These are phyloP conservation scores for Fusarium nanum DNA, from an alignment of 2,329 filamentous ascomycete genomes.

Conservation along the genomic window DNA sequence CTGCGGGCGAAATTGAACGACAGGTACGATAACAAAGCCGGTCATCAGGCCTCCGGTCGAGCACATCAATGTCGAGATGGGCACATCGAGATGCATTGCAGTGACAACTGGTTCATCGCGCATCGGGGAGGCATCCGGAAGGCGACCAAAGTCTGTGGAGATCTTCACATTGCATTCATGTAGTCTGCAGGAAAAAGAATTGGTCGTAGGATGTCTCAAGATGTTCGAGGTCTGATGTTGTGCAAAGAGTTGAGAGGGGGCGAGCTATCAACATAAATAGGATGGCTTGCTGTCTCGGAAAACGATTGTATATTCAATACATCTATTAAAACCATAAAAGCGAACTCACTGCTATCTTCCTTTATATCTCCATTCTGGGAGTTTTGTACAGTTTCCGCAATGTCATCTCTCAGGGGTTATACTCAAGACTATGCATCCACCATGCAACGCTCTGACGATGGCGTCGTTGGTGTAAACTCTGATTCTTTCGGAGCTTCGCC, in stretches of 20 bases:
- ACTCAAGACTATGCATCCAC: constrained; percentile 19
- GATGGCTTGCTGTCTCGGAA: background rate
- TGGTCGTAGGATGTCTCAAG: constrained; percentile 11
- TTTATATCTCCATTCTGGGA: background rate
- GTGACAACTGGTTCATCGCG: constrained; percentile 14
- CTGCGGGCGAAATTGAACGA: background rate
- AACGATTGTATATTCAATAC: background rate
- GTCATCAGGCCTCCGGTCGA: constrained; percentile 2
- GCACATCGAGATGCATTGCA: constrained; percentile 26
- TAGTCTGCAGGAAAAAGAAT: background rate
- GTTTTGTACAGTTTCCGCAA: background rate
- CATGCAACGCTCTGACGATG: constrained; percentile 12
- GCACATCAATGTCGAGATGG: constrained; percentile 10
- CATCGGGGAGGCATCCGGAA: constrained; percentile 31
- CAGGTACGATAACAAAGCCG: constrained; percentile 6
- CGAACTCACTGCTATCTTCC: background rate
- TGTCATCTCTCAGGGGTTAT: constrained; percentile 23
- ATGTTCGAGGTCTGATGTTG: constrained; percentile 17
- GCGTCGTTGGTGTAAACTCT: constrained; percentile 23
- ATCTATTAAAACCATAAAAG: background rate
- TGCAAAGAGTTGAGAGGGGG: constrained; percentile 5
- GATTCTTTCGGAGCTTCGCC: constrained; percentile 10
- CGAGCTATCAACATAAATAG: constrained; percentile 31
- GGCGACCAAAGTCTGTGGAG: constrained; percentile 1
- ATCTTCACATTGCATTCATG: constrained; percentile 4